These are phyloP conservation scores for Candida tallmaniae DNA, from an alignment of 805 yeast genomes.

Conservation along the genomic window DNA sequence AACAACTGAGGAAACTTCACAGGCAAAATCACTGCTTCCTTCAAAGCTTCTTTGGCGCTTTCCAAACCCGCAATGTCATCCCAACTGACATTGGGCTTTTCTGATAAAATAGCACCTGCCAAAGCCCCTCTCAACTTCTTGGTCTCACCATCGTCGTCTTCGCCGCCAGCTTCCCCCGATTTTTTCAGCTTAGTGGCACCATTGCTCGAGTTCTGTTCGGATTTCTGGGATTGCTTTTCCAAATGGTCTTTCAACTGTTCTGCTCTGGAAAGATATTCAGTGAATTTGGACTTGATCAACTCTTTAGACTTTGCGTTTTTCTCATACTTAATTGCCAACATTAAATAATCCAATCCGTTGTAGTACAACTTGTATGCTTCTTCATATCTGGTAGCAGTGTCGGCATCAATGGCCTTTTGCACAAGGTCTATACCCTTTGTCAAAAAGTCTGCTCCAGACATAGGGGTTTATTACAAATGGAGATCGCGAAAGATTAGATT, in stretches of 20 bases:
- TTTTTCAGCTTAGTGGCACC: constrained; percentile 58
- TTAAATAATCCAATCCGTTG: constrained; percentile 88
- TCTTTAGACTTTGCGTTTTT: constrained; percentile 88
- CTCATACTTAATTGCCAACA: constrained; percentile 92
- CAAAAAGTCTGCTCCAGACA: constrained; percentile 56
- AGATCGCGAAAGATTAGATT: no score
- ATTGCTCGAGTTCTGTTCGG: constrained; percentile 49
- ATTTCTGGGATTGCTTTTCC: constrained; percentile 57
- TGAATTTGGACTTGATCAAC: constrained; percentile 79
- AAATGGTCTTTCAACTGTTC: constrained; percentile 89
- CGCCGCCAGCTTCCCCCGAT: constrained; percentile 39
- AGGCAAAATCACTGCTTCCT: constrained; percentile 95
- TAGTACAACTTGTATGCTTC: constrained; percentile 93
- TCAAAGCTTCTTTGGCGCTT: constrained; percentile 90
- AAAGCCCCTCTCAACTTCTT: constrained; percentile 88
- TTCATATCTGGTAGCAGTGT: constrained; percentile 81
- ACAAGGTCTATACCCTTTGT: constrained; percentile 94
- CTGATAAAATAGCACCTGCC: constrained; percentile 86
- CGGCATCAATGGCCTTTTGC: constrained; percentile 93
- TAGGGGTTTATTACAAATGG: no score
- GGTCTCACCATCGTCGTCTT: constrained; percentile 70
- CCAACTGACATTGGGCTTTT: constrained; percentile 92
- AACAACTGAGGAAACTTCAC: constrained; percentile 94
- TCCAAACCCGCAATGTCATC: constrained; percentile 95
- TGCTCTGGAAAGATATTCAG: constrained; percentile 88